phyloP scores from a whole-genome alignment of 2,329 filamentous ascomycete genomes.

The Diaporthe helianthi region DNA sequence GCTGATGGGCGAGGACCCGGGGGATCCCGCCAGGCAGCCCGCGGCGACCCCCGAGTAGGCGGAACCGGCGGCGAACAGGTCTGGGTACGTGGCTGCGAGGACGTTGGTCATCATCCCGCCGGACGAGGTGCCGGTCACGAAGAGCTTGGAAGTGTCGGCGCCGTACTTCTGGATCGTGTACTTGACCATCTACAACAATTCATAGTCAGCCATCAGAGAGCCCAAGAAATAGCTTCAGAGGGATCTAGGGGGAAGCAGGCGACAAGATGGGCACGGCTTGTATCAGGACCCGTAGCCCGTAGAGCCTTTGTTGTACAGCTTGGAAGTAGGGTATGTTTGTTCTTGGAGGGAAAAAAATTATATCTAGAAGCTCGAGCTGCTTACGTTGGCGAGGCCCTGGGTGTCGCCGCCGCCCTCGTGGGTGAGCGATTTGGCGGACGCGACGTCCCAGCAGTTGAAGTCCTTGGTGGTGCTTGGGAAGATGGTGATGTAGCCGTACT shows the following conservation, averaged over 20 bases:
- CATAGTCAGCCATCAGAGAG: no score
- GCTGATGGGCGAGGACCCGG: constrained; percentile 24
- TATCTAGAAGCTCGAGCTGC: no score
- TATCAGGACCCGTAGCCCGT: no score
- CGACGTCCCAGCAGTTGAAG: constrained; percentile 60
- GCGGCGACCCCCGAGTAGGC: constrained; percentile 52
- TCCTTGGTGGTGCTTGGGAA: constrained; percentile 50
- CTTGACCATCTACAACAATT: no score
- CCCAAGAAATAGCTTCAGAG: no score
- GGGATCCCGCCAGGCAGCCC: constrained; percentile 47
- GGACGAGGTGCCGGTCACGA: constrained; percentile 50
- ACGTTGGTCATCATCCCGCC: constrained; percentile 55
- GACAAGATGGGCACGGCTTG: no score
- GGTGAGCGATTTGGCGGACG: constrained; percentile 51
- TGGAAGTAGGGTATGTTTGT: no score
- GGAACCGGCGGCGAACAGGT: constrained; percentile 51
- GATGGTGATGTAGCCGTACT: constrained; percentile 48
- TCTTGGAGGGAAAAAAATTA: no score
- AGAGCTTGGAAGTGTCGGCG: constrained; percentile 50
- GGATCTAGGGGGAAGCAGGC: no score
- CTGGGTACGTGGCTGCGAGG: constrained; percentile 53
- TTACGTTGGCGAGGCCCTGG: constrained; percentile 49
- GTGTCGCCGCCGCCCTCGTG: constrained; percentile 59
- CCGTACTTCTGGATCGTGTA: constrained; percentile 50
- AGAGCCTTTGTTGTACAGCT: no score